phyloP scores from a whole-genome alignment of 2,329 filamentous ascomycete species.

The Fusarium sp. region DNA sequence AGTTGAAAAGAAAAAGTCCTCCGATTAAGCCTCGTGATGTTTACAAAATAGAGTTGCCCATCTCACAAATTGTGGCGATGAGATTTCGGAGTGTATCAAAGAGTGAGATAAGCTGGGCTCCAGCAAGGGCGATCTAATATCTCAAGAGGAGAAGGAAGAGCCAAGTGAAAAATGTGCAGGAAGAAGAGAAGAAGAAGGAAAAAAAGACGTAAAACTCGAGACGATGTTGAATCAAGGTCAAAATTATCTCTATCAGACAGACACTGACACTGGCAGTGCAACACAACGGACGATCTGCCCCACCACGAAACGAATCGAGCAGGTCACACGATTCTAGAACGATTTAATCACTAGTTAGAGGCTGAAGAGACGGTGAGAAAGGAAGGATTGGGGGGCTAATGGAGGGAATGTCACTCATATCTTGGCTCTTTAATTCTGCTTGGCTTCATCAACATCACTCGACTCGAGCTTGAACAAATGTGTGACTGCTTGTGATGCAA shows the following conservation, averaged over 20 bases:
- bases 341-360: not conserved
- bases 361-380: slow-evolving; percentile 33
- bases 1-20: not conserved
- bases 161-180: not conserved
- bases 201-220: slow-evolving; percentile 2
- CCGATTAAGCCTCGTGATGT: slow-evolving; percentile 21
- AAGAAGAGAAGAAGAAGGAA: slow-evolving; percentile 4
- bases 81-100: slow-evolving; percentile 23
- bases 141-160: not conserved
- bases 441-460: not conserved
- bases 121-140: not conserved
- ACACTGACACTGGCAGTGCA: slow-evolving; percentile 32
- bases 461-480: not conserved
- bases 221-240: slow-evolving; percentile 8
- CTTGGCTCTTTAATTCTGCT: not conserved
- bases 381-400: not conserved
- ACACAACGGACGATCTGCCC: slow-evolving; percentile 37
- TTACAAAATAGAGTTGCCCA: slow-evolving; percentile 33
- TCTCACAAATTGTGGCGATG: slow-evolving; percentile 31
- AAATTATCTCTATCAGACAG: slow-evolving; percentile 35
- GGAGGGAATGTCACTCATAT: not conserved
- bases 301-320: slow-evolving; percentile 38
- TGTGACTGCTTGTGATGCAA: not conserved
- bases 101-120: slow-evolving; percentile 19
- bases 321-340: slow-evolving; percentile 42